Percentiles rank a stretch among this genome's conserved stretches.
These are phyloP conservation scores for Termitomyces sp. DNA, from an alignment of 768 basidiomycete species.

Conservation along the genomic window DNA sequence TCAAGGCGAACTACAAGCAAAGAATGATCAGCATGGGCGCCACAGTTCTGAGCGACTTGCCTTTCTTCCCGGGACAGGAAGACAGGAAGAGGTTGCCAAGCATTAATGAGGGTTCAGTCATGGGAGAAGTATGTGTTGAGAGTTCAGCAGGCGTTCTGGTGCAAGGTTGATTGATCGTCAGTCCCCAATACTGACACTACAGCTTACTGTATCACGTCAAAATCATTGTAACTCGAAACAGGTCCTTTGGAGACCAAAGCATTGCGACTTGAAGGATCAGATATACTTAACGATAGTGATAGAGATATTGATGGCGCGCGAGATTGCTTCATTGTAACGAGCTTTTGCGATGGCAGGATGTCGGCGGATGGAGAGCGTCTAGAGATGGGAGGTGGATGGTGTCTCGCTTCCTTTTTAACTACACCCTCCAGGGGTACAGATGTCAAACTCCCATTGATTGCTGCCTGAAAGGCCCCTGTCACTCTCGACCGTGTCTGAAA, in stretches of 20 bases:
- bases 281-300: conserved; percentile 10
- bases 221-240: background rate
- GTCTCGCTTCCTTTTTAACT: background rate
- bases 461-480: conserved; percentile 31
- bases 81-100: conserved; percentile 88
- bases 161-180: background rate
- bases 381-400: background rate
- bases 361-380: conserved; percentile 6
- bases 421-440: background rate
- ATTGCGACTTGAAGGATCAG: conserved; percentile 4
- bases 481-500: conserved; percentile 22
- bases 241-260: background rate
- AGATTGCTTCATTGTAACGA: conserved; percentile 3
- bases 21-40: background rate
- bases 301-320: conserved; percentile 13
- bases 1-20: conserved; percentile 52
- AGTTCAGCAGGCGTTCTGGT: background rate
- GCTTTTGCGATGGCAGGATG: conserved; percentile 3
- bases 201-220: conserved; percentile 3
- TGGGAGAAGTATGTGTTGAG: conserved; percentile 1
- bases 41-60: conserved; percentile 25
- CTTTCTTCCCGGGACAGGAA: conserved; percentile 95
- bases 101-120: conserved; percentile 16
- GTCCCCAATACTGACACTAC: background rate
- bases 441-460: conserved; percentile 28